Percentiles rank a stretch among this genome's conserved stretches.
These are phyloP conservation scores for Lentinula lateritia DNA, from an alignment of 768 basidiomycete genomes.

Conservation along the genomic window DNA sequence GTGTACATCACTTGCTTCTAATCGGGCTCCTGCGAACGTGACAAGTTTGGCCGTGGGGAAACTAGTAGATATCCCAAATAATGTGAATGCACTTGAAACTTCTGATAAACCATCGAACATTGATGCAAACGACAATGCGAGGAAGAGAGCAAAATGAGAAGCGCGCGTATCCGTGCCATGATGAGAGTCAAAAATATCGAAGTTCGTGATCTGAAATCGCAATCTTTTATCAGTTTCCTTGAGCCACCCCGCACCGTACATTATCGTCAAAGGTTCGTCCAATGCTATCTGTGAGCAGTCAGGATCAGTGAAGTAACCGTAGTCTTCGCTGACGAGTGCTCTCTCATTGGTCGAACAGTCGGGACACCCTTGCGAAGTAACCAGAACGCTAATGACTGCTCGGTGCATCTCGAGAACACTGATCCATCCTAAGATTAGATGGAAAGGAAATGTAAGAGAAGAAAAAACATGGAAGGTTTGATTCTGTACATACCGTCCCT, in stretches of 20 bases:
- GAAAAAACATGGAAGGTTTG: no score
- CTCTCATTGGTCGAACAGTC: not conserved
- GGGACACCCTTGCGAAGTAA: not conserved
- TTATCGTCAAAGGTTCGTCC: not conserved
- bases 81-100: not conserved
- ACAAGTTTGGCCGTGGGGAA: not conserved
- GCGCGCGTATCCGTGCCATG: not conserved
- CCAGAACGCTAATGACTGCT: not conserved
- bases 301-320: not conserved
- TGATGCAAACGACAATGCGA: not conserved
- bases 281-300: not conserved
- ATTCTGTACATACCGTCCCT: not conserved
- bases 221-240: not conserved
- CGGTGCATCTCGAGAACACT: not conserved
- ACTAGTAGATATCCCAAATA: not conserved
- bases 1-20: not conserved
- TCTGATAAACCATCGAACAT: not conserved
- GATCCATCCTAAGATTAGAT: no score
- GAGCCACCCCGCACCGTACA: not conserved
- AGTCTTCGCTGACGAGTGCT: not conserved
- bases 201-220: no score
- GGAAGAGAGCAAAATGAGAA: not conserved
- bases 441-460: no score
- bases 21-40: not conserved
- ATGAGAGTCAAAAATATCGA: no score